A percentile compares a stretch with the other conserved stretches of the same genome.
phyloP scores from a whole-genome alignment of 345 rosid genomes.

The Dovyalis caffra region DNA sequence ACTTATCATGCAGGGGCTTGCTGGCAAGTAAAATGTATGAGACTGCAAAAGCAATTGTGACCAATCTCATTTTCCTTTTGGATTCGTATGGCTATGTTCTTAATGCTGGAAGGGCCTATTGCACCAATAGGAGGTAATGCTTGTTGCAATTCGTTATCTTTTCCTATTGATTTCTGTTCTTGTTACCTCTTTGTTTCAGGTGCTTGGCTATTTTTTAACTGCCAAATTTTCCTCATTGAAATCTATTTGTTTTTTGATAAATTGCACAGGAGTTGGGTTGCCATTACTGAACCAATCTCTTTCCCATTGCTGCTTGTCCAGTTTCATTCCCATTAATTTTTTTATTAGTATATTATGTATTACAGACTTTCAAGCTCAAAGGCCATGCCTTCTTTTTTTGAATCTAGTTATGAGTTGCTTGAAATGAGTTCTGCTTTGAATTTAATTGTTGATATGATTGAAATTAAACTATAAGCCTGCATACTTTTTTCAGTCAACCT shows the following conservation, averaged over 20 bases:
- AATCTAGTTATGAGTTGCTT: too few relatives aligned
- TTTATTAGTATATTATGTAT: background rate
- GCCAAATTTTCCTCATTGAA: background rate
- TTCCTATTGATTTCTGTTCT: background rate
- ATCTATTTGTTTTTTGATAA: background rate
- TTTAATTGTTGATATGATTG: background rate
- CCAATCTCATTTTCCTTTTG: conserved; percentile 63
- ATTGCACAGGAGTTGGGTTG: background rate
- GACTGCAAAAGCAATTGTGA: conserved; percentile 71
- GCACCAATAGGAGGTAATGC: conserved; percentile 75
- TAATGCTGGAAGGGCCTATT: conserved; percentile 79
- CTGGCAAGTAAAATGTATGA: conserved; percentile 77
- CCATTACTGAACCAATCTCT: background rate
- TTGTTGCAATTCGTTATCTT: background rate
- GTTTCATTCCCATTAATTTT: background rate
- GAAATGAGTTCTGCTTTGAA: background rate
- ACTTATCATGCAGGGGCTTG: conserved; percentile 61
- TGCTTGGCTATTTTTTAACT: background rate
- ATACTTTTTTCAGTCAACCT: conserved; percentile 57
- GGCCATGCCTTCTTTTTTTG: background rate
- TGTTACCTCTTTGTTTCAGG: background rate
- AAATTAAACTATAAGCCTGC: background rate
- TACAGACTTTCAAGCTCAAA: background rate
- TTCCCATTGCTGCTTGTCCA: background rate
- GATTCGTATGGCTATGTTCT: conserved; percentile 70